A percentile compares a stretch with the other conserved stretches of the same genome.
These are phyloP conservation scores for Pythium rishiriense DNA, from an alignment of 352 stramenopile species.

Conservation along the genomic window DNA sequence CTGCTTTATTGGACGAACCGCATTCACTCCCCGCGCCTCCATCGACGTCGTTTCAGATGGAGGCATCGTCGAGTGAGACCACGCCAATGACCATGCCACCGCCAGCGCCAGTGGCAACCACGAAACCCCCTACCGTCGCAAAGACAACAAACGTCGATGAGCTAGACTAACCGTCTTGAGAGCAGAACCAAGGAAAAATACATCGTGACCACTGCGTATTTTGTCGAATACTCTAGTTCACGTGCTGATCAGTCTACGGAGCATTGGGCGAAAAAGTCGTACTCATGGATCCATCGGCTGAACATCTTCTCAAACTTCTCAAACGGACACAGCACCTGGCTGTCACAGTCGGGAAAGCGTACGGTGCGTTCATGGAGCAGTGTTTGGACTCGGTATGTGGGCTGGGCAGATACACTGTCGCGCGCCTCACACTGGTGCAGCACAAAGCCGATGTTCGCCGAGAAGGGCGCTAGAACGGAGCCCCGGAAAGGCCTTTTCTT, in stretches of 20 bases:
- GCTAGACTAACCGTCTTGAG: conserved; percentile 35
- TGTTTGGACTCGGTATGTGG: conserved; percentile 49
- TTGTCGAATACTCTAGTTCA: neutral
- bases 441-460: conserved; percentile 82
- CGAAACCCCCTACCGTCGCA: neutral
- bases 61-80: neutral
- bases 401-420: neutral
- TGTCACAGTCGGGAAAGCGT: conserved; percentile 48
- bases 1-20: neutral
- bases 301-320: conserved; percentile 59
- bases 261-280: conserved; percentile 61
- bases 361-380: conserved; percentile 71
- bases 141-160: conserved; percentile 52
- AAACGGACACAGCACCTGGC: conserved; percentile 50
- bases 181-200: neutral
- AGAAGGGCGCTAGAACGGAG: conserved; percentile 65
- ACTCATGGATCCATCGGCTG: conserved; percentile 65
- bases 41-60: neutral
- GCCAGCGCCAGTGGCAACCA: conserved; percentile 10
- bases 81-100: conserved; percentile 25
- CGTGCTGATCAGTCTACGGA: conserved; percentile 15
- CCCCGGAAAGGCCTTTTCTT: conserved; percentile 54
- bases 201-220: neutral
- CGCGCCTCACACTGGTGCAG: conserved; percentile 59
- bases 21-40: neutral